Conservation (phyloP, 2,329 filamentous ascomycete genomes). For the Phialophora macrospora region DNA sequence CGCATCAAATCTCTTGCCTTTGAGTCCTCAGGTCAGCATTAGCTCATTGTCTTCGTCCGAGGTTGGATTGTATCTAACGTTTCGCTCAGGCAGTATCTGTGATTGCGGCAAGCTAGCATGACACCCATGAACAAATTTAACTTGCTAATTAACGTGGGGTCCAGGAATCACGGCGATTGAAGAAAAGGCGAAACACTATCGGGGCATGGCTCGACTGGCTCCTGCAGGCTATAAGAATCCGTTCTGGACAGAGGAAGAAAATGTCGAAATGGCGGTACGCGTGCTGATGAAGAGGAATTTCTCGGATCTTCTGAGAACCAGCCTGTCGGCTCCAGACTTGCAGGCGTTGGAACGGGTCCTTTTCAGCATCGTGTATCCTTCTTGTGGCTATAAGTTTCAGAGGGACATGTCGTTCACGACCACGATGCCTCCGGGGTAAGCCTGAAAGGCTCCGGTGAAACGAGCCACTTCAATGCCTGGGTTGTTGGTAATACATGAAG, state of each 20-base stretch:
- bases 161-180: not conserved
- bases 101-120: not conserved
- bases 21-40: not conserved
- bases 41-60: not conserved
- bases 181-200: conserved; percentile 1
- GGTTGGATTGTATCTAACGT: not conserved
- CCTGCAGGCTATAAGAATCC: not conserved
- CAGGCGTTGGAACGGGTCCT: not conserved
- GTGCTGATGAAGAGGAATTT: not conserved
- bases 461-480: too few relatives aligned
- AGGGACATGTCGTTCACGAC: too few relatives aligned
- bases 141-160: not conserved
- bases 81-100: not conserved
- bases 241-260: conserved; percentile 5
- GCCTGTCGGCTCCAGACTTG: not conserved
- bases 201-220: not conserved
- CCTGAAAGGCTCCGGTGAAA: too few relatives aligned
- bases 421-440: too few relatives aligned
- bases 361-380: conserved; percentile 4
- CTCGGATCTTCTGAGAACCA: not conserved
- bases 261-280: not conserved
- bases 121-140: not conserved
- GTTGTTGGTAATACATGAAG: too few relatives aligned
- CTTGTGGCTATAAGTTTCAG: not conserved
- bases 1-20: not conserved